These are phyloP conservation scores for Omphalotus olearius DNA, from an alignment of 1,284 basidiomycete species.

Conservation along the genomic window DNA sequence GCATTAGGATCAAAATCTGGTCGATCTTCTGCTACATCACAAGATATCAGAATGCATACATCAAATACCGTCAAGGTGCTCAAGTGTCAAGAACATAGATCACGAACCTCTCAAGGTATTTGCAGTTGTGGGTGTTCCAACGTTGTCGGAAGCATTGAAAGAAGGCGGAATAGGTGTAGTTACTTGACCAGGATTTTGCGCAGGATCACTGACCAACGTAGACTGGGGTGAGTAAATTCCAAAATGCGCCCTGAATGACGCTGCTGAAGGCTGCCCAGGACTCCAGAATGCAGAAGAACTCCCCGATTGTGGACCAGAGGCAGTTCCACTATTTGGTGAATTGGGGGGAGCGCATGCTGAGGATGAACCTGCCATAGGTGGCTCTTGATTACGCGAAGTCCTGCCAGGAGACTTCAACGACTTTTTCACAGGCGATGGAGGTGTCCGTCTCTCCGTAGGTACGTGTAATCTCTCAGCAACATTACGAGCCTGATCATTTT, in stretches of 20 bases:
- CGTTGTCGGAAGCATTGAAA: not conserved
- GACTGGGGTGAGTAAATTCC: constrained; percentile 14
- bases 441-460: constrained; percentile 45
- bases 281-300: constrained; percentile 21
- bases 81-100: not conserved
- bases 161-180: constrained; percentile 9
- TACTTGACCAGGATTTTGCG: not conserved
- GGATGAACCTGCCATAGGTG: not conserved
- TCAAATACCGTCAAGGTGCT: not conserved
- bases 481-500: constrained; percentile 57
- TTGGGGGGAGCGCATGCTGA: not conserved
- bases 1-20: constrained; percentile 3
- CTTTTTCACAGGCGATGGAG: constrained; percentile 9
- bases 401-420: not conserved
- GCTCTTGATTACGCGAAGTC: not conserved
- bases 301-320: constrained; percentile 10
- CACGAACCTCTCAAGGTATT: not conserved
- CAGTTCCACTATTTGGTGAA: not conserved
- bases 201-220: not conserved
- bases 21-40: not conserved
- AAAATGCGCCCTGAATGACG: constrained; percentile 18
- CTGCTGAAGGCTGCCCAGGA: constrained; percentile 18
- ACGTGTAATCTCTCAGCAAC: constrained; percentile 69
- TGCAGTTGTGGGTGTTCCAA: not conserved
- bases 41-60: not conserved